A percentile compares a stretch with the other conserved stretches of the same genome.
Evolutionary conservation across 176 grass and related monocot species (phyloP).

Genomic region (Triticum monococcum): DNA sequence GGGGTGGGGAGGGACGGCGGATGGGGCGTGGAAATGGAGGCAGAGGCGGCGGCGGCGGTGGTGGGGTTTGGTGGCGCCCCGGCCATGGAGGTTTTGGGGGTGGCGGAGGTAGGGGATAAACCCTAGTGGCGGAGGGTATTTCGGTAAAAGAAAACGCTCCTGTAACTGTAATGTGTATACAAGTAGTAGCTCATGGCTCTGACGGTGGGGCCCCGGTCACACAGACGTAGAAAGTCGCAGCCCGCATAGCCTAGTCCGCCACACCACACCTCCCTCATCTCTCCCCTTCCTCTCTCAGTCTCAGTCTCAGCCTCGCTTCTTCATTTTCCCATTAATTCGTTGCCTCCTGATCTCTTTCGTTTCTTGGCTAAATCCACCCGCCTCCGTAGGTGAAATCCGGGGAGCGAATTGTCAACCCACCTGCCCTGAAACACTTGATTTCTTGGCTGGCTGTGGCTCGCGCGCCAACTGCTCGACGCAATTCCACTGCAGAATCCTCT

Average conservation of each 20-base stretch:
- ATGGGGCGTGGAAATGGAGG: not conserved
- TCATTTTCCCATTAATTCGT: not conserved
- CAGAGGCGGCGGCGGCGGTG: not conserved
- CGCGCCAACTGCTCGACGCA: slow-evolving; percentile 18
- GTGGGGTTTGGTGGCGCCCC: slow-evolving; percentile 24
- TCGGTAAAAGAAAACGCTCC: not conserved
- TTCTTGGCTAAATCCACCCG: not conserved
- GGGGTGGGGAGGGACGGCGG: not conserved
- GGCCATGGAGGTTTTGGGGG: slow-evolving; percentile 45
- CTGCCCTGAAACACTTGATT: not conserved
- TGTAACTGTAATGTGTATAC: too few species aligned
- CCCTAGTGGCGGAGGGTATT: slow-evolving; percentile 41
- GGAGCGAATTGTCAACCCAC: not conserved
- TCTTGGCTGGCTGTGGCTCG: not conserved
- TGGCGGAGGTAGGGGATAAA: slow-evolving; percentile 46
- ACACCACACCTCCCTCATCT: slow-evolving; percentile 30
- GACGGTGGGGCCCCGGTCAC: not conserved
- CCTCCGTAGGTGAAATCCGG: not conserved
- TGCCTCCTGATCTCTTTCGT: not conserved
- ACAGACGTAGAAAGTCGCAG: not conserved
- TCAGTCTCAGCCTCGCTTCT: not conserved
- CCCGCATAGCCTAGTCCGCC: not conserved
- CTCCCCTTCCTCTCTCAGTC: not conserved
- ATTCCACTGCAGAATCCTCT: not conserved
- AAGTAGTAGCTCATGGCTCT: not conserved